Evolutionary conservation across 2,329 filamentous ascomycete species (phyloP).

Genomic region (Zopfia rhizophila): DNA sequence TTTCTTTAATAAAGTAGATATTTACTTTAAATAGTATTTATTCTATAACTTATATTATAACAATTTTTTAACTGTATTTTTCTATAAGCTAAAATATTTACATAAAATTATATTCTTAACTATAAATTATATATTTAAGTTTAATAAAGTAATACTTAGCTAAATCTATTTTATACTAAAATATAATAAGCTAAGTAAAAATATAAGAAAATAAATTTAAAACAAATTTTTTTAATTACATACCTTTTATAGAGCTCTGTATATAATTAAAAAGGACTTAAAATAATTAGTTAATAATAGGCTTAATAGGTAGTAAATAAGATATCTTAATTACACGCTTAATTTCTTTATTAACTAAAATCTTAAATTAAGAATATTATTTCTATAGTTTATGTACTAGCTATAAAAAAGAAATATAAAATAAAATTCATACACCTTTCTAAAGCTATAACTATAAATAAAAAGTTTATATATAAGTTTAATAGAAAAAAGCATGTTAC

Average conservation of each 20-base stretch:
- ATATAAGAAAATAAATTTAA: constrained; percentile 2
- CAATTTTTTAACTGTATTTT: too few species aligned
- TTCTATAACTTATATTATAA: too few species aligned
- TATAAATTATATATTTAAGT: too few species aligned
- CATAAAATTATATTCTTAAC: too few species aligned
- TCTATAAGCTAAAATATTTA: too few species aligned
- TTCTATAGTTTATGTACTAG: constrained; percentile 3
- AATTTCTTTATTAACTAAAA: background rate
- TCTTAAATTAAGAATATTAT: constrained; percentile 3
- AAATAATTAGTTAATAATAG: background rate
- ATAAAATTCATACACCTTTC: constrained; percentile 3
- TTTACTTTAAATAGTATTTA: too few species aligned
- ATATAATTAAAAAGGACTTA: background rate
- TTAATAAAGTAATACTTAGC: too few species aligned
- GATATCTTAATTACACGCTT: background rate
- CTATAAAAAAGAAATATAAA: constrained; percentile 5
- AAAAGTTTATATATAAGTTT: constrained; percentile 3
- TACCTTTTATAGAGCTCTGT: constrained; percentile 1
- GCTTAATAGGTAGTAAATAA: constrained; percentile 3
- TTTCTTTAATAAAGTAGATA: too few species aligned
- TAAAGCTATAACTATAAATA: constrained; percentile 5
- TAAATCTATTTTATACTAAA: background rate
- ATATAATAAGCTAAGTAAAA: constrained; percentile 2
- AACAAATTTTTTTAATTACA: background rate
- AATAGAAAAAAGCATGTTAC: background rate